phyloP scores from a whole-genome alignment of 1,284 basidiomycete species.

The Ceratorhiza oryzae-sativae region DNA sequence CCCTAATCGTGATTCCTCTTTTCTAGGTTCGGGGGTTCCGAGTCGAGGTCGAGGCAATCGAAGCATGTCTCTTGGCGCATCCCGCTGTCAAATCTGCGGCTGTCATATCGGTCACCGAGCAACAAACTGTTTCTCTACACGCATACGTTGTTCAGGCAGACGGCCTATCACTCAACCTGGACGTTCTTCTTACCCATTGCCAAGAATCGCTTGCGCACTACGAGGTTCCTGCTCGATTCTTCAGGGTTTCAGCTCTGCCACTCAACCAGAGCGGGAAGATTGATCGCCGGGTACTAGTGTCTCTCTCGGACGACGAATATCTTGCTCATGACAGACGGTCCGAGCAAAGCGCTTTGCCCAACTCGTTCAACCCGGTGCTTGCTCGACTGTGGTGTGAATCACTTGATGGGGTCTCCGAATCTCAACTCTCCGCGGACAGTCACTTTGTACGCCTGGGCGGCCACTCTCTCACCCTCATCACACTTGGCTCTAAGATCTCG shows the following conservation, averaged over 20 bases:
- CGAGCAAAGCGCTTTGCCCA: neutral
- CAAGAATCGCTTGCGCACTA: neutral
- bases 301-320: neutral
- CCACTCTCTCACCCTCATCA: constrained; percentile 12
- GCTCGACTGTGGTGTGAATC: constrained; percentile 4
- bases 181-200: neutral
- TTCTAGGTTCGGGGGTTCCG: constrained; percentile 22
- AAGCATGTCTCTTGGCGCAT: neutral
- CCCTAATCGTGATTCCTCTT: neutral
- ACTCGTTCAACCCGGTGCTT: neutral
- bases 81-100: neutral
- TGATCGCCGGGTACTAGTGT: neutral
- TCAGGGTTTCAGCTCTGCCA: neutral
- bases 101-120: neutral
- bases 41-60: constrained; percentile 15
- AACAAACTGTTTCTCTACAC: neutral
- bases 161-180: neutral
- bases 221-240: constrained; percentile 14
- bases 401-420: neutral
- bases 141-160: neutral
- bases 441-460: constrained; percentile 17
- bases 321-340: neutral
- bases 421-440: neutral
- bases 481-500: neutral
- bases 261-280: neutral